These are phyloP conservation scores for Brachypodium distachyon DNA, from an alignment of 202 grass and related monocot genomes.

Conservation along the genomic window DNA sequence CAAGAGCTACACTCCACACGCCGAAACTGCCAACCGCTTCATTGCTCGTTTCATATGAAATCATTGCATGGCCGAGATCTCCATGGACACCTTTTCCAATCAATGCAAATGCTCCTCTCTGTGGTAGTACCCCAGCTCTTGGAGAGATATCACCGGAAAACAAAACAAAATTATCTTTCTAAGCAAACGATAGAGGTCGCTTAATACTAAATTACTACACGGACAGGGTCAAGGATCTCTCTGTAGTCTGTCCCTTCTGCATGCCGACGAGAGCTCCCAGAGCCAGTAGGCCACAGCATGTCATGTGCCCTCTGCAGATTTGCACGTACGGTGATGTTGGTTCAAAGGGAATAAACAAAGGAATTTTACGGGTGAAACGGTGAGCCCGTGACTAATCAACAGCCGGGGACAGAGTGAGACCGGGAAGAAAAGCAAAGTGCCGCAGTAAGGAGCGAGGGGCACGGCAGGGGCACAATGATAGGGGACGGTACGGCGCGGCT, in stretches of 20 bases:
- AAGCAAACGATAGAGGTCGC: no score
- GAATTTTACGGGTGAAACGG: background rate
- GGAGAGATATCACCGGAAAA: background rate
- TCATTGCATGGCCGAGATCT: conserved; percentile 23
- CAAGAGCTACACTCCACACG: background rate
- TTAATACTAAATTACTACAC: background rate
- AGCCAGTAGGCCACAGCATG: background rate
- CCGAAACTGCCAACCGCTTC: background rate
- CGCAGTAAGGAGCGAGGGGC: background rate
- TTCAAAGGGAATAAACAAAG: background rate
- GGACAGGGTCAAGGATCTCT: background rate
- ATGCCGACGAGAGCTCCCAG: background rate
- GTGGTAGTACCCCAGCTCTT: background rate
- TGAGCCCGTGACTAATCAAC: background rate
- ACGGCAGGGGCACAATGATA: conserved; percentile 31
- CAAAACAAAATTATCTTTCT: no score
- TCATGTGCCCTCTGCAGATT: background rate
- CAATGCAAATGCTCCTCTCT: background rate
- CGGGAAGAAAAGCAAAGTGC: background rate
- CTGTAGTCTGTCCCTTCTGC: no score
- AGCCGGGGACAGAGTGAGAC: no score
- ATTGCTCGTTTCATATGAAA: background rate
- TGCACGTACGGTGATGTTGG: background rate
- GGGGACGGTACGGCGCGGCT: conserved; percentile 16
- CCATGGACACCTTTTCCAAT: conserved; percentile 11